A percentile compares a stretch with the other conserved stretches of the same genome.
phyloP scores from a whole-genome alignment of 768 basidiomycete genomes.

The Leccinellum albellum region DNA sequence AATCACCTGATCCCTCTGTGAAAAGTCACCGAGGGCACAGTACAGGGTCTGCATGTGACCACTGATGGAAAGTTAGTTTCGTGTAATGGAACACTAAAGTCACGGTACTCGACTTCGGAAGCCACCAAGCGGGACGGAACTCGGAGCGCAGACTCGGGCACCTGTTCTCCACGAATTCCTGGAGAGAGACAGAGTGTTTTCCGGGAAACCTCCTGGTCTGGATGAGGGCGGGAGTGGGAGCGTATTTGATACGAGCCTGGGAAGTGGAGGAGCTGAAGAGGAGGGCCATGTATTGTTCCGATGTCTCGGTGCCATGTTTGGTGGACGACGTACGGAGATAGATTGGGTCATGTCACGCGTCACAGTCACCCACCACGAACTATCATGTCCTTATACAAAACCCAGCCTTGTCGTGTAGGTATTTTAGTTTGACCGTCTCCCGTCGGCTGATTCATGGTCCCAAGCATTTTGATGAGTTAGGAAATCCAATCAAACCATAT shows the following conservation, averaged over 20 bases:
- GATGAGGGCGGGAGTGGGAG: constrained; percentile 18
- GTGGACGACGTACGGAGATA: not conserved
- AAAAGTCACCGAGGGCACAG: constrained; percentile 30
- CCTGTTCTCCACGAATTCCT: constrained; percentile 29
- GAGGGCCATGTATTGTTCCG: constrained; percentile 13
- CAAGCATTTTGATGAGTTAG: constrained; percentile 48
- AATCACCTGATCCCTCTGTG: constrained; percentile 26
- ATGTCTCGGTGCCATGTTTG: too few species aligned
- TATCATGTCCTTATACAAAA: constrained; percentile 39
- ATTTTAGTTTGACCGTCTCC: constrained; percentile 3
- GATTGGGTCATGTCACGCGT: constrained; percentile 12
- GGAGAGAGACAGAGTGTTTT: constrained; percentile 19
- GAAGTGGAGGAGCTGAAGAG: constrained; percentile 14
- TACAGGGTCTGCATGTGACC: constrained; percentile 34
- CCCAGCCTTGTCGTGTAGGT: constrained; percentile 46
- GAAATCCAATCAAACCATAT: constrained; percentile 38
- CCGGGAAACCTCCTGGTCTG: constrained; percentile 10
- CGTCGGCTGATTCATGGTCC: constrained; percentile 13
- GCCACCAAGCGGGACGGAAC: constrained; percentile 33
- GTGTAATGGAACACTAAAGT: not conserved
- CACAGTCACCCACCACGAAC: constrained; percentile 18
- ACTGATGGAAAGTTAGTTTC: constrained; percentile 19
- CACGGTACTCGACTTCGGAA: constrained; percentile 25
- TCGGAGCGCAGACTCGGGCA: constrained; percentile 27
- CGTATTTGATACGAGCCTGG: constrained; percentile 19